Evolutionary conservation across 1,284 basidiomycete species (phyloP).

Genomic region (Agaricales sp.): DNA sequence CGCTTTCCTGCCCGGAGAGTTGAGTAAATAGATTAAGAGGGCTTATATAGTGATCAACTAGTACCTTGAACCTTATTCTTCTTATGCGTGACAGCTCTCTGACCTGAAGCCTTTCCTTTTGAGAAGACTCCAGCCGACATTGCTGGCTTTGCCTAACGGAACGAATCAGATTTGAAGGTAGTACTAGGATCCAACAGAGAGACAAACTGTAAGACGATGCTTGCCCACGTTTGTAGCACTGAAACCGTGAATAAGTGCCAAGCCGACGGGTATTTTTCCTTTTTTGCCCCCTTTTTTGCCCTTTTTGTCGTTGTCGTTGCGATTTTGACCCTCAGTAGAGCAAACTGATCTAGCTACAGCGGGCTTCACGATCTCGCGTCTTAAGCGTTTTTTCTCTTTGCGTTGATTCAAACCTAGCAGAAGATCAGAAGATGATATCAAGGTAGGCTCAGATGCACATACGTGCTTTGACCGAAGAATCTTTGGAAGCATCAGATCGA

Average conservation of each 20-base stretch:
- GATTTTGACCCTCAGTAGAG: too few relatives aligned
- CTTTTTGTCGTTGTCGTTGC: constrained; percentile 8
- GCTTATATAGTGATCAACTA: too few relatives aligned
- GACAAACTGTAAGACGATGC: constrained; percentile 53
- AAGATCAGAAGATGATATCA: too few relatives aligned
- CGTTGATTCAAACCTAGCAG: constrained; percentile 41
- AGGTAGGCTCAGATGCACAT: too few relatives aligned
- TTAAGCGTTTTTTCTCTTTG: constrained; percentile 42
- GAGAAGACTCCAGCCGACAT: constrained; percentile 51
- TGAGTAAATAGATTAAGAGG: too few relatives aligned
- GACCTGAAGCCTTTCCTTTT: constrained; percentile 58
- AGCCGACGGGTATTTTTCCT: constrained; percentile 28
- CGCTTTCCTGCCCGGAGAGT: too few relatives aligned
- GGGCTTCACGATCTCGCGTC: constrained; percentile 38
- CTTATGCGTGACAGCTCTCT: constrained; percentile 20
- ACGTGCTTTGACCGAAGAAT: too few relatives aligned
- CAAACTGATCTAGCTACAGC: too few relatives aligned
- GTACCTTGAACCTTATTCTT: constrained; percentile 10
- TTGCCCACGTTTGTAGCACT: constrained; percentile 58
- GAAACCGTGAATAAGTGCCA: constrained; percentile 70
- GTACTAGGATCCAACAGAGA: constrained; percentile 2
- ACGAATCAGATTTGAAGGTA: too few relatives aligned
- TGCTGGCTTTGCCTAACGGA: constrained; percentile 25
- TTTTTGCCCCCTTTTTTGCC: constrained; percentile 7
- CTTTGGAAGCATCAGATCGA: too few relatives aligned